Percentiles rank a stretch among this genome's conserved stretches.
phyloP scores from a whole-genome alignment of 768 basidiomycete genomes.

The Daedaleopsis nitida region DNA sequence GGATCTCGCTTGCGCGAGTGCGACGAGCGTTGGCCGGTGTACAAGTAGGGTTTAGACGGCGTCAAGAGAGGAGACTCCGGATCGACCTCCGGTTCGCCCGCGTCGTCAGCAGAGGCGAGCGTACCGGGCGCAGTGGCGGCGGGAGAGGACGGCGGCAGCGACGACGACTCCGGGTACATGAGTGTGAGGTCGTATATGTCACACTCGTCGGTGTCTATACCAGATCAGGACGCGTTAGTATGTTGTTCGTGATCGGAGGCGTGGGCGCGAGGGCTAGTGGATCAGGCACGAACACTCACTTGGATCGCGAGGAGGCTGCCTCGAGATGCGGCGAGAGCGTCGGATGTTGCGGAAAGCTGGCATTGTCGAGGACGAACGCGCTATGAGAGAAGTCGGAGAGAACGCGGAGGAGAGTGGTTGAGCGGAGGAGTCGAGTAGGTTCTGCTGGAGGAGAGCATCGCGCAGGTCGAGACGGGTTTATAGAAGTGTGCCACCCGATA shows the following conservation, averaged over 20 bases:
- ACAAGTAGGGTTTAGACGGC: constrained; percentile 17
- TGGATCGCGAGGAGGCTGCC: constrained; percentile 39
- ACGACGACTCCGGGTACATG: constrained; percentile 21
- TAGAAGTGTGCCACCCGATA: constrained; percentile 19
- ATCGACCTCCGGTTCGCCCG: constrained; percentile 12
- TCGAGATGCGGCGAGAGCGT: constrained; percentile 48
- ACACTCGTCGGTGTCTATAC: constrained; percentile 28
- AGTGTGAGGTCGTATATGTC: constrained; percentile 29
- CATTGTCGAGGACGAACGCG: constrained; percentile 27
- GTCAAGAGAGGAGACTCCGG: constrained; percentile 8
- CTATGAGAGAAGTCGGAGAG: constrained; percentile 7
- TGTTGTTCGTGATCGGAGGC: background rate
- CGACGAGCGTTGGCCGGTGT: constrained; percentile 36
- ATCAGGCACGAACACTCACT: constrained; percentile 24
- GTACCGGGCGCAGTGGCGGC: constrained; percentile 6
- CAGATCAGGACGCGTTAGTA: constrained; percentile 12
- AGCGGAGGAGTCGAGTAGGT: constrained; percentile 7
- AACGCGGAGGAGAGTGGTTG: constrained; percentile 9
- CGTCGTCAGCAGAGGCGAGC: constrained; percentile 2
- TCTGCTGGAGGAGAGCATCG: constrained; percentile 7
- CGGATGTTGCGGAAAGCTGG: constrained; percentile 36
- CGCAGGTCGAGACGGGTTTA: background rate
- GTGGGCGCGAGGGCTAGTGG: background rate
- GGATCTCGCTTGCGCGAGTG: constrained; percentile 43
- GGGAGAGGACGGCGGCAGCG: constrained; percentile 16